These are phyloP conservation scores for Podila clonocystis DNA, from an alignment of 192 early-diverging fungal genomes.

Conservation along the genomic window DNA sequence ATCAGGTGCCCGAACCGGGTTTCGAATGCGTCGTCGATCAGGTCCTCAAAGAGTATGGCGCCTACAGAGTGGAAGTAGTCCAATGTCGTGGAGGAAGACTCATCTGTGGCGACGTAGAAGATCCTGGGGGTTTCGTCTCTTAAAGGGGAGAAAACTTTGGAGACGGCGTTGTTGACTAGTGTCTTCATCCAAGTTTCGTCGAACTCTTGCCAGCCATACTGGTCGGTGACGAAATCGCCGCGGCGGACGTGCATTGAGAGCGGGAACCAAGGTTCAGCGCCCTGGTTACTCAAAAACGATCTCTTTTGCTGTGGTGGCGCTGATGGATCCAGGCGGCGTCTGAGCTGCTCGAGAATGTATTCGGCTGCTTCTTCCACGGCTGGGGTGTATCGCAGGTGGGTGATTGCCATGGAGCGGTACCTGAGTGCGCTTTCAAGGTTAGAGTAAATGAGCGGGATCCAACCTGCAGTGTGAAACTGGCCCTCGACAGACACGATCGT, in stretches of 20 bases:
- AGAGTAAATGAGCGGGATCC: slow-evolving; percentile 16
- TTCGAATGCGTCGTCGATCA: slow-evolving; percentile 19
- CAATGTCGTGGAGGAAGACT: not conserved
- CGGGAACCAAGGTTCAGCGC: slow-evolving; percentile 7
- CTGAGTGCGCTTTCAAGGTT: slow-evolving; percentile 2
- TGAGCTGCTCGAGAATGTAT: slow-evolving; percentile 3
- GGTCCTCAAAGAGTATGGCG: slow-evolving; percentile 21
- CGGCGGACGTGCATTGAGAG: slow-evolving; percentile 37
- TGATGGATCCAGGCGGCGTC: not conserved
- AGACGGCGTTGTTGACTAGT: slow-evolving; percentile 4
- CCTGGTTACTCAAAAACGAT: not conserved
- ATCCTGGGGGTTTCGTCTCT: not conserved
- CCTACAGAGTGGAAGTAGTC: slow-evolving; percentile 23
- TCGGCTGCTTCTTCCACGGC: slow-evolving; percentile 18
- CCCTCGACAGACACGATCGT: slow-evolving; percentile 23
- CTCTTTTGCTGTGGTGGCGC: not conserved
- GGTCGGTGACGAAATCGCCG: slow-evolving; percentile 23
- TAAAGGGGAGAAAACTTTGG: too few relatives aligned
- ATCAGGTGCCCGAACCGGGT: slow-evolving; percentile 14
- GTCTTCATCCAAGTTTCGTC: slow-evolving; percentile 10
- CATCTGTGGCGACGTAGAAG: slow-evolving; percentile 25
- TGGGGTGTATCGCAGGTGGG: slow-evolving; percentile 11
- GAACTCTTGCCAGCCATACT: slow-evolving; percentile 27
- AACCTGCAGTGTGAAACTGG: slow-evolving; percentile 35
- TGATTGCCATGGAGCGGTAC: slow-evolving; percentile 15